These are phyloP conservation scores for Monilinia fructicola DNA, from an alignment of 2,329 filamentous ascomycete species.

Conservation along the genomic window DNA sequence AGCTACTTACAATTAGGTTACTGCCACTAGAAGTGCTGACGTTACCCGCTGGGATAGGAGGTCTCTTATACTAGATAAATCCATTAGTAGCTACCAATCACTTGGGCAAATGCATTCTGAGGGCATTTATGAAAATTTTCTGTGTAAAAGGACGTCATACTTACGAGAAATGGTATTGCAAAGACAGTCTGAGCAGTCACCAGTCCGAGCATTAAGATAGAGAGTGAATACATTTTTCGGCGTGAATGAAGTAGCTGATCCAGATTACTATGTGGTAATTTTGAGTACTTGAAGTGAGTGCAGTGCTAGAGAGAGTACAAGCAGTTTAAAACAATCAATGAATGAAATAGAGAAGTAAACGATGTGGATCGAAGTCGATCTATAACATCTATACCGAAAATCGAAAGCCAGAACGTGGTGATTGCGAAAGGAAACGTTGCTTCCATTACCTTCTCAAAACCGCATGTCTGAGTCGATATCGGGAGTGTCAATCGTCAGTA, in stretches of 20 bases:
- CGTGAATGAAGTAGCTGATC: neutral
- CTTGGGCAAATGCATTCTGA: no score
- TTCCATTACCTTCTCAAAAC: neutral
- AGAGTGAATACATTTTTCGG: neutral
- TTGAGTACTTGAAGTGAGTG: neutral
- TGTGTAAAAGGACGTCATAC: neutral
- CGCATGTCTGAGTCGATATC: neutral
- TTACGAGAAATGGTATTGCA: neutral
- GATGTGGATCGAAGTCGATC: no score
- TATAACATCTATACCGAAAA: neutral
- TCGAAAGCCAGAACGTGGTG: neutral
- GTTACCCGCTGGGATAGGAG: no score
- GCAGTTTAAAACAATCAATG: neutral
- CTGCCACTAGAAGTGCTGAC: no score
- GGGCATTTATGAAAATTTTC: no score
- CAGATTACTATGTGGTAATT: neutral
- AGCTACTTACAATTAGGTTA: no score
- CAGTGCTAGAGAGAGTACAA: neutral
- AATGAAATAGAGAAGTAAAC: fast-evolving
- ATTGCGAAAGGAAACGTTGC: neutral
- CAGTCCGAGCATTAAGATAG: neutral
- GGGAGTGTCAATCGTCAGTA: neutral
- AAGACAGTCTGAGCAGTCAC: neutral
- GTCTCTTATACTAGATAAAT: no score
- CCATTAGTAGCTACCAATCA: no score